Evolutionary conservation across 768 basidiomycete genomes (phyloP).

Genomic region (Pleurotus salmoneostramineus): DNA sequence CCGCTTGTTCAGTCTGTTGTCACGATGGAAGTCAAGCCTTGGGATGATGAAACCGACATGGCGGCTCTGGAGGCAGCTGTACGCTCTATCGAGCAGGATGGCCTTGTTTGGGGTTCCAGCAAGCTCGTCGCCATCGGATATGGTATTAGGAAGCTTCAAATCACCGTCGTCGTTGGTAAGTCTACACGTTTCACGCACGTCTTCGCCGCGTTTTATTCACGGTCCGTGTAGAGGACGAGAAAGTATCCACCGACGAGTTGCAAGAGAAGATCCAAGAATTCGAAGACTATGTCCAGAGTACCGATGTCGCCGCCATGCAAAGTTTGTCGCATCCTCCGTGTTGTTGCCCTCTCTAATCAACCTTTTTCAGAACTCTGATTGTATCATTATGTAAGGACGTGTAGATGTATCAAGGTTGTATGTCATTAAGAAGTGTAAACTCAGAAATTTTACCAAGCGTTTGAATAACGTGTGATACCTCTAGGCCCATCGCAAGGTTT

Average conservation of each 20-base stretch:
- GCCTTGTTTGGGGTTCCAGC: slow-evolving; percentile 94
- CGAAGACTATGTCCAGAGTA: slow-evolving; percentile 87
- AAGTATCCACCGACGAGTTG: slow-evolving; percentile 87
- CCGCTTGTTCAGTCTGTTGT: slow-evolving; percentile 78
- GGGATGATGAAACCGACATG: slow-evolving; percentile 99
- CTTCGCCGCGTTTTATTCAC: slow-evolving; percentile 3
- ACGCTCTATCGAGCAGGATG: slow-evolving; percentile 81
- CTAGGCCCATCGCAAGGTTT: not conserved
- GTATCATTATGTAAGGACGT: slow-evolving; percentile 7
- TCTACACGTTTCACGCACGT: slow-evolving; percentile 7
- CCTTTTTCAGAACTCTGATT: slow-evolving; percentile 1
- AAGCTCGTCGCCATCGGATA: slow-evolving; percentile 92
- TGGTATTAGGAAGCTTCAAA: slow-evolving; percentile 88
- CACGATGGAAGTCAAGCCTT: slow-evolving; percentile 97
- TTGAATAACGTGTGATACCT: not conserved
- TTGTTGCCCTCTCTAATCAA: not conserved
- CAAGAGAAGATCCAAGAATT: slow-evolving; percentile 87
- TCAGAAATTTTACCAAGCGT: not conserved
- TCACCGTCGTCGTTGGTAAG: slow-evolving; percentile 56
- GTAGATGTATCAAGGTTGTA: slow-evolving; percentile 10
- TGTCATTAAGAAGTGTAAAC: not conserved
- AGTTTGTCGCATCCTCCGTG: slow-evolving; percentile 43
- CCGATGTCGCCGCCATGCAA: slow-evolving; percentile 92
- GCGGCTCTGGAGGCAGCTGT: slow-evolving; percentile 76
- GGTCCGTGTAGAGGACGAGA: slow-evolving; percentile 77